These are phyloP conservation scores for Sesbania bispinosa DNA, from an alignment of 306 rosid genomes.

Conservation along the genomic window DNA sequence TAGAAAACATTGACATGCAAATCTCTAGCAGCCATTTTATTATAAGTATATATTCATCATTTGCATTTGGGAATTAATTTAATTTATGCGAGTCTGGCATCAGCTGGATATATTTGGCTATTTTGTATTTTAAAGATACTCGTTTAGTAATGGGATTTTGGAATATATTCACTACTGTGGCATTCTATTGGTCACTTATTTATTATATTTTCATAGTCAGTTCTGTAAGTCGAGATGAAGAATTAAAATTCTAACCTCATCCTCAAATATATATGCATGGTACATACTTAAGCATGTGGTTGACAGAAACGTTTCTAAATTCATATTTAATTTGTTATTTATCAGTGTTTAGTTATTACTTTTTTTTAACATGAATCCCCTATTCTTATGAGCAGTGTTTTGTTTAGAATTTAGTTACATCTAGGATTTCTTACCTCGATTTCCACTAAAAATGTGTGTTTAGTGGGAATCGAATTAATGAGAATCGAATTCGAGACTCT, in stretches of 20 bases:
- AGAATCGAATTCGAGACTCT: no score
- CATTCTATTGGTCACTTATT: not conserved
- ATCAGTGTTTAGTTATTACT: no score
- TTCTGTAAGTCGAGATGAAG: not conserved
- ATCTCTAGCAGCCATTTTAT: not conserved
- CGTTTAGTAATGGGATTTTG: conserved; percentile 15
- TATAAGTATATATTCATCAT: conserved; percentile 11
- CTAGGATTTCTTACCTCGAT: no score
- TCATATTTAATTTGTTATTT: no score
- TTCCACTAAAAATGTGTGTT: no score
- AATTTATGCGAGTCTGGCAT: conserved; percentile 42
- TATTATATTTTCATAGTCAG: not conserved
- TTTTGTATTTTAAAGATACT: conserved; percentile 23
- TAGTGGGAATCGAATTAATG: no score
- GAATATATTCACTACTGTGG: conserved; percentile 17
- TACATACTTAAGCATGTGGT: not conserved
- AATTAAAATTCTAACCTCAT: not conserved
- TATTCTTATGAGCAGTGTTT: no score
- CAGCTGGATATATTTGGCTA: conserved; percentile 45
- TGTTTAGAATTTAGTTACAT: no score
- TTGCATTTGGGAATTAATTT: conserved; percentile 30
- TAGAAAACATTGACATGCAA: conserved; percentile 5
- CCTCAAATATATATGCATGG: conserved; percentile 4
- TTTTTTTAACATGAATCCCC: no score
- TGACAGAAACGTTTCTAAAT: not conserved